Evolutionary conservation across 768 basidiomycete genomes (phyloP), one percentile per base, ranked within the genome.

Genomic region (Boletales sp.): DNA sequence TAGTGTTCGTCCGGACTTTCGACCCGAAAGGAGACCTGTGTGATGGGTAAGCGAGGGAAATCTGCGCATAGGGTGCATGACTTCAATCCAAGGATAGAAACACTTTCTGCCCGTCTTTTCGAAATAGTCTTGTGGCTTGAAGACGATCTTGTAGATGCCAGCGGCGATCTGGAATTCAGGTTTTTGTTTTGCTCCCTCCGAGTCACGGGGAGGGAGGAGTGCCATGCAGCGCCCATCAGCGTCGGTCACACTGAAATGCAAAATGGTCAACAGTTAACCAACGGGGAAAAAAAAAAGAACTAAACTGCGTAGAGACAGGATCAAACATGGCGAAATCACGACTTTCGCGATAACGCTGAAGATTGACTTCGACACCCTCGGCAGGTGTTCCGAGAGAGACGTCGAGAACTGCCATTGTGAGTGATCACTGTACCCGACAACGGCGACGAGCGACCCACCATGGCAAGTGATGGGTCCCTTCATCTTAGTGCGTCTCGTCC

Each of bases 71-170:
- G 12, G 5, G 13, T 29, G 8, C 58, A 74, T 48, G 58, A 92
- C 93, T 79, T 97, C 93, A 7, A 95, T 86, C 78, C 84, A 85
- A 4, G 94, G 94, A 71, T 93, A 95, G 63, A 97, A 95, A 7
- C 86, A 86, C 49, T 79, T 73, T 40, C 82, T 75, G 15, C 73
- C 77, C 0, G 76, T 78, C 21, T 58, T 68, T 34, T 85, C 81
- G 62, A 94, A 94, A 68, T 94, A 94, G 9, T 82, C 79, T 54
- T 85, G 84, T 2, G 88, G 90, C 64, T 83, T 80, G 74, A 97
- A 95, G 15, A 84, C 74, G 56, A 95, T 78, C 70, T 91, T 95
- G 72, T 97, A 97, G 3, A 80, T 69, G 21, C 65, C 63, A 5
- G 79, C 69, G 15, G 70, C 54, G 1, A 90, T 72, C 39, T 73